Percentiles rank a stretch among this genome's conserved stretches.
Evolutionary conservation across 2,329 filamentous ascomycete genomes (phyloP).

Genomic region (Coniella lustricola): DNA sequence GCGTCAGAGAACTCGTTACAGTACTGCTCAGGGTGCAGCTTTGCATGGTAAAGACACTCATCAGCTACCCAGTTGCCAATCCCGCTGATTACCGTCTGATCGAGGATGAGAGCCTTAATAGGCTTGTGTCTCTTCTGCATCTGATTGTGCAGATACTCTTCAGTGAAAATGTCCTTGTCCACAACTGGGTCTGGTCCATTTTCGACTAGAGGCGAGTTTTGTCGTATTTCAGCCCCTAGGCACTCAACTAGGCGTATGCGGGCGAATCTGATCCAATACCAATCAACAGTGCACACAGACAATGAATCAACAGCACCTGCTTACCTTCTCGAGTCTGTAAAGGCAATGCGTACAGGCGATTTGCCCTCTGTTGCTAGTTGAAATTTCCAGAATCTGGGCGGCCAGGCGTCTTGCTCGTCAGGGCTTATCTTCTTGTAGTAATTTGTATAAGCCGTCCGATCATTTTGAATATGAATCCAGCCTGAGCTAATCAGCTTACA

Average conservation of each 20-base stretch:
- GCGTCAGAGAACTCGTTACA: conserved; percentile 69
- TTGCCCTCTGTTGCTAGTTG: conserved; percentile 56
- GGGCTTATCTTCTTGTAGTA: conserved; percentile 69
- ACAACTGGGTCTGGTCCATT: conserved; percentile 91
- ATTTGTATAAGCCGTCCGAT: conserved; percentile 69
- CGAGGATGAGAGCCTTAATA: conserved; percentile 79
- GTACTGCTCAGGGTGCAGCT: conserved; percentile 87
- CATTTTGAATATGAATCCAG: conserved; percentile 82
- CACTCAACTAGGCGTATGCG: conserved; percentile 79
- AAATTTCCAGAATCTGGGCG: conserved; percentile 87
- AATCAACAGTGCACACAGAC: neutral
- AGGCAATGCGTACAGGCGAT: conserved; percentile 58
- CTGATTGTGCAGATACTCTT: conserved; percentile 65
- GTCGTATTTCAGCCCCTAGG: conserved; percentile 66
- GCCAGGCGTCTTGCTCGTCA: conserved; percentile 62
- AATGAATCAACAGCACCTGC: neutral
- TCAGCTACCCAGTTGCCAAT: conserved; percentile 98
- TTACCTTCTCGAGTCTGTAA: conserved; percentile 68
- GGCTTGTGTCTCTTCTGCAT: conserved; percentile 73
- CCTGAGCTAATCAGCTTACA: conserved; percentile 38
- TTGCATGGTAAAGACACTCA: conserved; percentile 84
- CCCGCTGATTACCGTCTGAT: conserved; percentile 83
- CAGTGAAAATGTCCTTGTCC: conserved; percentile 70
- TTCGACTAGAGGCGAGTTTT: conserved; percentile 71
- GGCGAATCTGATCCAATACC: conserved; percentile 40